Evolutionary conservation across 129 eudicot genomes (phyloP).

Genomic region (Centrapalus pauciflorus): DNA sequence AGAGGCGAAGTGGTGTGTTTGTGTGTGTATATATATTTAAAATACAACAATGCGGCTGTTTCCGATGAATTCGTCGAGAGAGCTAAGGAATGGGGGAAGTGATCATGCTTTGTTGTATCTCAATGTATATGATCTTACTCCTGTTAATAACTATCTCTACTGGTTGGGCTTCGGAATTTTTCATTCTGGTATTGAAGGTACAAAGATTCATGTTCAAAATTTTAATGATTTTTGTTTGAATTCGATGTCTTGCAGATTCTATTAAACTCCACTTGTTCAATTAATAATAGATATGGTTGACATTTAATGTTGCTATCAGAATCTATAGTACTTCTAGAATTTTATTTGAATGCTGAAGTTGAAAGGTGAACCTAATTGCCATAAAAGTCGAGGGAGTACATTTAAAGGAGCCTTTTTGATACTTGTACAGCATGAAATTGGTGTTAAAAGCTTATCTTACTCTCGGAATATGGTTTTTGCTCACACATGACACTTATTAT

Average conservation of each 20-base stretch:
- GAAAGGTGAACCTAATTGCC: conserved; percentile 5
- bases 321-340: conserved; percentile 1
- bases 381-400: neutral
- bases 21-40: neutral
- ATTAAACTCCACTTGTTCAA: neutral
- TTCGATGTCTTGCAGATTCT: conserved; percentile 3
- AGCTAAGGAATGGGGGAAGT: conserved; percentile 39
- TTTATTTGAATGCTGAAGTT: neutral
- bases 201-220: neutral
- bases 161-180: conserved; percentile 86
- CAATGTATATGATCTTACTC: conserved; percentile 93
- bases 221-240: conserved; percentile 5
- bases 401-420: neutral
- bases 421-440: neutral
- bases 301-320: conserved; percentile 1
- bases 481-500: neutral
- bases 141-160: conserved; percentile 74
- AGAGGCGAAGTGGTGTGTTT: conserved; percentile 7
- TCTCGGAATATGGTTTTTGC: neutral
- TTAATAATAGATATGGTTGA: neutral
- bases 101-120: conserved; percentile 54
- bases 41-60: conserved; percentile 55
- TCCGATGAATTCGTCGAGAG: conserved; percentile 41
- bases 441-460: neutral
- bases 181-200: conserved; percentile 97